Evolutionary conservation across 768 basidiomycete genomes (phyloP).

Genomic region (Tylopilus rubrobrunneus): DNA sequence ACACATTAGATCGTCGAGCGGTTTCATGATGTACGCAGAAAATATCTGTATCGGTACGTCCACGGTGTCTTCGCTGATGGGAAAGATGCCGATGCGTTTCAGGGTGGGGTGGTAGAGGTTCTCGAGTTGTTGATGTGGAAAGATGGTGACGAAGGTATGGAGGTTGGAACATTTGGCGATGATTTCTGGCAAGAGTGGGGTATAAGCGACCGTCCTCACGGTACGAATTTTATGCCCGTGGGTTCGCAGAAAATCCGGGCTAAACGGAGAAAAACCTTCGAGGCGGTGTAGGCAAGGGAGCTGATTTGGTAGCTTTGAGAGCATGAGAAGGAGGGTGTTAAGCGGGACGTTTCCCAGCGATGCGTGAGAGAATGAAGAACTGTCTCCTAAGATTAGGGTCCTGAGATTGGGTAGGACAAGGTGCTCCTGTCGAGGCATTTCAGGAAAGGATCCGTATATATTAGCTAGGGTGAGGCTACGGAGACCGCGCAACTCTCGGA

Average conservation of each 20-base stretch:
- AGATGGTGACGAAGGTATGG: slow-evolving; percentile 39
- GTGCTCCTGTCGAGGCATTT: slow-evolving; percentile 18
- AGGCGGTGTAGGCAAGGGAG: slow-evolving; percentile 40
- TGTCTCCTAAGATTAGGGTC: slow-evolving; percentile 40
- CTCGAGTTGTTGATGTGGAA: slow-evolving; percentile 31
- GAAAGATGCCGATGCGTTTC: slow-evolving; percentile 41
- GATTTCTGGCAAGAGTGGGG: slow-evolving; percentile 33
- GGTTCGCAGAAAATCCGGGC: slow-evolving; percentile 35
- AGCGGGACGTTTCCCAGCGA: slow-evolving; percentile 34
- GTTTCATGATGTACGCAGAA: slow-evolving; percentile 37
- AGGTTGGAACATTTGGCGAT: slow-evolving; percentile 41
- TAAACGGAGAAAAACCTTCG: slow-evolving; percentile 42
- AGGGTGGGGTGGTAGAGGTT: slow-evolving; percentile 37
- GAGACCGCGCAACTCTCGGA: slow-evolving; percentile 32
- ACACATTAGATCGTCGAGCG: slow-evolving; percentile 37
- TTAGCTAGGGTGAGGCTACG: slow-evolving; percentile 40
- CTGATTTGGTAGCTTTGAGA: slow-evolving; percentile 32
- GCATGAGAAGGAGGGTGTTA: slow-evolving; percentile 38
- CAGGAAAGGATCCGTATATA: slow-evolving; percentile 33
- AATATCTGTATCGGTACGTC: slow-evolving; percentile 37
- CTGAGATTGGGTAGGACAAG: slow-evolving; percentile 36
- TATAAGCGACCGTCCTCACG: slow-evolving; percentile 36
- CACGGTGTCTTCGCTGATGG: slow-evolving; percentile 36
- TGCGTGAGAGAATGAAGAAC: slow-evolving; percentile 30
- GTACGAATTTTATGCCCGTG: slow-evolving; percentile 41